Percentiles rank a stretch among this genome's conserved stretches.
Evolutionary conservation across 2,329 filamentous ascomycete species (phyloP).

Genomic region (Aspergillus costaricaensis): DNA sequence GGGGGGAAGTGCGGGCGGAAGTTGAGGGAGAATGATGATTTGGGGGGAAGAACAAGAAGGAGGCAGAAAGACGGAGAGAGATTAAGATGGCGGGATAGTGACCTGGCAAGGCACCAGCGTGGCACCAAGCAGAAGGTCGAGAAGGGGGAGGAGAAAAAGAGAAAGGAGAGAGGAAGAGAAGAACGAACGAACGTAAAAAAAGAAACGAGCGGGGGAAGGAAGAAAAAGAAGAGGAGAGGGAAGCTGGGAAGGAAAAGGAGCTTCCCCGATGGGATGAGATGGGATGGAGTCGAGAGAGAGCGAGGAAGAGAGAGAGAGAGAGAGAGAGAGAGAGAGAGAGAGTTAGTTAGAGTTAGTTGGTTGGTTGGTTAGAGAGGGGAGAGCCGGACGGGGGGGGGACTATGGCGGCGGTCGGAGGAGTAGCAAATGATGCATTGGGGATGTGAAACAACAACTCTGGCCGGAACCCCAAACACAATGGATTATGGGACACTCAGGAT

Average conservation of each 20-base stretch:
- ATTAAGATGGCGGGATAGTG: slow-evolving; percentile 10
- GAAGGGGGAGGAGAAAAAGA: slow-evolving; percentile 3
- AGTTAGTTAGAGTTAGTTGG: neutral
- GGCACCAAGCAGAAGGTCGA: slow-evolving; percentile 7
- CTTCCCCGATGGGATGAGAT: neutral
- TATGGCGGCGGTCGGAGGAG: slow-evolving; percentile 36
- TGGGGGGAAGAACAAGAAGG: slow-evolving; percentile 1
- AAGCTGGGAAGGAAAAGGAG: neutral
- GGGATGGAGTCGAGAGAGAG: slow-evolving; percentile 3
- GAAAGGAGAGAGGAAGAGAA: neutral
- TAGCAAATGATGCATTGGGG: slow-evolving; percentile 33
- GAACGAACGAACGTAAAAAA: too few species aligned
- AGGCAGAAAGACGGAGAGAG: slow-evolving; percentile 12
- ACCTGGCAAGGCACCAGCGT: slow-evolving; percentile 14
- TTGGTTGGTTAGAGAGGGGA: neutral
- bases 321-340: slow-evolving; percentile 7
- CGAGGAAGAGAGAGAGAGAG: neutral
- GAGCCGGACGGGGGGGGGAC: slow-evolving; percentile 22
- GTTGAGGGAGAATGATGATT: slow-evolving; percentile 6
- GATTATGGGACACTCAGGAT: slow-evolving; percentile 5
- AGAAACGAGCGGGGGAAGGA: neutral
- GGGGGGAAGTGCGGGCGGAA: slow-evolving; percentile 9
- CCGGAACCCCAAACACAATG: neutral
- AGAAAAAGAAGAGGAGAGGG: neutral
- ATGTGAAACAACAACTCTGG: slow-evolving; percentile 5